phyloP scores from a whole-genome alignment of 805 yeast genomes.

The Candida silvicultrix region DNA sequence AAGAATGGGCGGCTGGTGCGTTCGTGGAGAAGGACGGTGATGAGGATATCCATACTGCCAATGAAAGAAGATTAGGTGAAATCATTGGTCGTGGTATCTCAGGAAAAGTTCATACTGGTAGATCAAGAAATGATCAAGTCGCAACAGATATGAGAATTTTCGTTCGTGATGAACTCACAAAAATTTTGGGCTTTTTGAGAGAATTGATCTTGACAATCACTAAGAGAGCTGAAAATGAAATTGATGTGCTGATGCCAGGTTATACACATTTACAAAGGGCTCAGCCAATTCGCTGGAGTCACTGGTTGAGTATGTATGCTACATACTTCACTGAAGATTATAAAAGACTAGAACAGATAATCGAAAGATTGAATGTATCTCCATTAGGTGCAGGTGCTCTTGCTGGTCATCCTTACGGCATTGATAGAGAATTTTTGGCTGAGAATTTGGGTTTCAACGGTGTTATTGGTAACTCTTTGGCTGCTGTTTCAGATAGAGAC shows the following conservation, averaged over 20 bases:
- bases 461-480: slow-evolving; percentile 89
- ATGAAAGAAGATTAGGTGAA: slow-evolving; percentile 96
- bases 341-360: slow-evolving; percentile 74
- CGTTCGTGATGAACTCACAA: slow-evolving; percentile 69
- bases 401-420: slow-evolving; percentile 99
- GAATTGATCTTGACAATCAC: slow-evolving; percentile 62
- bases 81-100: slow-evolving; percentile 89
- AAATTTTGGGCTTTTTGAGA: slow-evolving; percentile 49
- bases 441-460: slow-evolving; percentile 71
- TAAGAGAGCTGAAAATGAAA: slow-evolving; percentile 76
- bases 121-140: slow-evolving; percentile 97
- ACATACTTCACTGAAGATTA: slow-evolving; percentile 91
- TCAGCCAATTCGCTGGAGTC: slow-evolving; percentile 99
- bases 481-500: slow-evolving; percentile 98
- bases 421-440: slow-evolving; percentile 89
- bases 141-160: slow-evolving; percentile 98
- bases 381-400: slow-evolving; percentile 98
- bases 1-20: slow-evolving; percentile 71
- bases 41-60: slow-evolving; percentile 98
- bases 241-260: slow-evolving; percentile 96
- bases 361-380: slow-evolving; percentile 75
- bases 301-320: slow-evolving; percentile 92
- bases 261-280: slow-evolving; percentile 98
- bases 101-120: slow-evolving; percentile 98
- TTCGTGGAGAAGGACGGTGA: slow-evolving; percentile 83